Percentiles rank a stretch among this genome's conserved stretches.
Conservation (phyloP, 176 grass and related monocot genomes). For the Oryza australiensis region DNA sequence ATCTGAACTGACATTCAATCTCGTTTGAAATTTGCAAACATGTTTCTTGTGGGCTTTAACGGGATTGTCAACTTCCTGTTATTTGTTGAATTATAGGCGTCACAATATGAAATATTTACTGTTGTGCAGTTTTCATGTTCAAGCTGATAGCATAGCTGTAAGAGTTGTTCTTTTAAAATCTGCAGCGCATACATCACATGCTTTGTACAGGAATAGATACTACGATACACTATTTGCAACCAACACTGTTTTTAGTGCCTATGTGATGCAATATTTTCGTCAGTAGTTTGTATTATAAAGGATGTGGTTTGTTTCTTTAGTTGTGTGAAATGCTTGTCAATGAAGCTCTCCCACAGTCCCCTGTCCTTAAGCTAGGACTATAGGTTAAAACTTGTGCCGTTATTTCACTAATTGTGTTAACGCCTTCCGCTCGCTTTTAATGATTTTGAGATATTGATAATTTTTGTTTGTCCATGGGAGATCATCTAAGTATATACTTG, state of each 20-base stretch:
- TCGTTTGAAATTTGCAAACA: not conserved
- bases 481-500: slow-evolving; percentile 1
- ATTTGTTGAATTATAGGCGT: not conserved
- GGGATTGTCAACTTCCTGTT: not conserved
- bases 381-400: not conserved
- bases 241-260: not conserved
- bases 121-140: not conserved
- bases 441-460: not conserved
- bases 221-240: not conserved
- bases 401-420: slow-evolving; percentile 14
- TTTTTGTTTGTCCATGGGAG: not conserved
- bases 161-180: not conserved
- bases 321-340: not conserved
- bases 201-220: not conserved
- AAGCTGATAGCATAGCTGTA: not conserved
- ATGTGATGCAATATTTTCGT: not conserved
- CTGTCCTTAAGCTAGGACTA: not conserved
- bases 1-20: not conserved
- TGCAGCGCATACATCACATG: not conserved
- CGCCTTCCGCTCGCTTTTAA: not conserved
- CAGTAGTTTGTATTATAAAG: not conserved
- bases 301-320: not conserved
- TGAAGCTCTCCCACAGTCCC: not conserved
- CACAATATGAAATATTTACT: not conserved
- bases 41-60: not conserved